Evolutionary conservation across 73 alveolate species (phyloP).

Genomic region (Tetrahymena borealis): DNA sequence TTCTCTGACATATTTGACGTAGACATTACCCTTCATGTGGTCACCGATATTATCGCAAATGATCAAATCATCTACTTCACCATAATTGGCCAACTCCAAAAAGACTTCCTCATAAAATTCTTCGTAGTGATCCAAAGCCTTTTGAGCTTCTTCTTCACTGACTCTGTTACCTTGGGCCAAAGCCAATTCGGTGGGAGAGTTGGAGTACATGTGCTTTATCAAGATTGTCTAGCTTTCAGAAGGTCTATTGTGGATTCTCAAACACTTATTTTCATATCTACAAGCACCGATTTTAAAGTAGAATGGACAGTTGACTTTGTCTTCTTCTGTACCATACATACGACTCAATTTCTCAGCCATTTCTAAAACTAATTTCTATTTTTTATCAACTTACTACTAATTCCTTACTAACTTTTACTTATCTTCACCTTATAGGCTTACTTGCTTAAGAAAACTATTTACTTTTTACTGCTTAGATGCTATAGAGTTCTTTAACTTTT

Average conservation of each 20-base stretch:
- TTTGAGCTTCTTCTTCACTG: constrained; percentile 69
- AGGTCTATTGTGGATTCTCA: constrained; percentile 98
- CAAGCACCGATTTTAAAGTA: constrained; percentile 99
- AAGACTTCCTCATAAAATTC: constrained; percentile 97
- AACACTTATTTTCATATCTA: constrained; percentile 99
- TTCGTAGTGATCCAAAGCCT: constrained; percentile 94
- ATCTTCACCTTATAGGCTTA: not conserved
- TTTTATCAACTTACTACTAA: not conserved
- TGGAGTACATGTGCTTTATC: constrained; percentile 88
- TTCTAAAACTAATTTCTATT: constrained; percentile 2
- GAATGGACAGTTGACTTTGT: constrained; percentile 97
- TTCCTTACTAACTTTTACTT: not conserved
- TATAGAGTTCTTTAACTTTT: too few relatives aligned
- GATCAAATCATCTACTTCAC: constrained; percentile 97
- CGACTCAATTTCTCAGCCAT: constrained; percentile 95
- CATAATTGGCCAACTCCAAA: constrained; percentile 93
- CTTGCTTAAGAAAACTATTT: not conserved
- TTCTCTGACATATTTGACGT: constrained; percentile 93
- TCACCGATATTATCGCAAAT: constrained; percentile 99
- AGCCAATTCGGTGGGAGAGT: constrained; percentile 84
- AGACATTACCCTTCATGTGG: constrained; percentile 98
- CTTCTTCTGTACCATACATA: constrained; percentile 99
- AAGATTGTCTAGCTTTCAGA: constrained; percentile 91
- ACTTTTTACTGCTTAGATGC: not conserved
- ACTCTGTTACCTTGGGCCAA: constrained; percentile 71